Conservation (phyloP, 495 filamentous ascomycete genomes). For the Penicillium canariense region DNA sequence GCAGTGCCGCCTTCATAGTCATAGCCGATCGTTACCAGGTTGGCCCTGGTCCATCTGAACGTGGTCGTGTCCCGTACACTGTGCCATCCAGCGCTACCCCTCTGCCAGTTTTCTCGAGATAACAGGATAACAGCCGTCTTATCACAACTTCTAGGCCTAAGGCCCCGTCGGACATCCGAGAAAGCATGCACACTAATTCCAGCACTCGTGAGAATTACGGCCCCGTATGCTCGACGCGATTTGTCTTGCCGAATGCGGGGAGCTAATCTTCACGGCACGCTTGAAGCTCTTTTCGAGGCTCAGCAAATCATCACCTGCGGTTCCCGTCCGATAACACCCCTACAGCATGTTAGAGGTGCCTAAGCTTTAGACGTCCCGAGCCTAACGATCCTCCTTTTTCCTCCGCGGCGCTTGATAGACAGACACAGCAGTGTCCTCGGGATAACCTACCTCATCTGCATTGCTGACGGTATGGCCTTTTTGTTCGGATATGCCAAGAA, state of each 20-base stretch:
- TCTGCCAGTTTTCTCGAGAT: background rate
- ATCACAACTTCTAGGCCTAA: background rate
- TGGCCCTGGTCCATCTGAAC: slow-evolving; percentile 3
- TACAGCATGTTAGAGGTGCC: background rate
- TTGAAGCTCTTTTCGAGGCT: too few species aligned
- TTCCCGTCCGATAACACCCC: background rate
- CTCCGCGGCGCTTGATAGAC: background rate
- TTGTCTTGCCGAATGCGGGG: slow-evolving; percentile 11
- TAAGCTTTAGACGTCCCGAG: background rate
- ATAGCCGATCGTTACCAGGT: slow-evolving; percentile 16
- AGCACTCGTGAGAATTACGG: background rate
- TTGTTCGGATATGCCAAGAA: background rate
- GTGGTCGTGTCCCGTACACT: slow-evolving; percentile 3
- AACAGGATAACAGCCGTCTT: background rate
- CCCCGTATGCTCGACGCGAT: slow-evolving; percentile 1
- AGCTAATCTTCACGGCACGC: background rate
- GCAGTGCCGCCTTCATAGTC: slow-evolving; percentile 4
- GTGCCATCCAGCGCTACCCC: background rate
- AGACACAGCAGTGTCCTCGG: background rate
- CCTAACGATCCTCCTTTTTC: background rate
- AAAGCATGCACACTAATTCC: background rate
- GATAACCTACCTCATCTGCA: too few species aligned
- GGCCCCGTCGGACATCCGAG: slow-evolving; percentile 14
- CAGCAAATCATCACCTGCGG: background rate
- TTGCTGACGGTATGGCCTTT: background rate